Conservation (phyloP, 208 protist species). For the Borovskyia barvae region DNA sequence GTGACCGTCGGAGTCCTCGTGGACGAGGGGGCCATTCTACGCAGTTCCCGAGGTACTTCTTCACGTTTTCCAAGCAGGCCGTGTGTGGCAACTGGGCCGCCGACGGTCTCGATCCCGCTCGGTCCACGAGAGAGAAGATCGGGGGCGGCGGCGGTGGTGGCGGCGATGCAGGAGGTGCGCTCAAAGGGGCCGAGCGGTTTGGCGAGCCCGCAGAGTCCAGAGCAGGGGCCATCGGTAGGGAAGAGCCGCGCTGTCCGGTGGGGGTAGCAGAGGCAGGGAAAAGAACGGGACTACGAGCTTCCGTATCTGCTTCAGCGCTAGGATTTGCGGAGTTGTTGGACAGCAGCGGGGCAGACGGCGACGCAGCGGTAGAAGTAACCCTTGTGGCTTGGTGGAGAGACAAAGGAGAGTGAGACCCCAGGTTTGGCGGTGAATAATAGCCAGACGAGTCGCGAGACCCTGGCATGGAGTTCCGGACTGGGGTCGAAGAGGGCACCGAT, state of each 20-base stretch:
- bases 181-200: background rate
- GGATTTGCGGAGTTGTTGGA: no score
- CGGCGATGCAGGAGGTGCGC: background rate
- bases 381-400: no score
- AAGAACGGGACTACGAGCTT: background rate
- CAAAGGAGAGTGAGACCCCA: no score
- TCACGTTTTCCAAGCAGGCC: conserved; percentile 36
- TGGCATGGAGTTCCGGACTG: no score
- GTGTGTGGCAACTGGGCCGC: conserved; percentile 6
- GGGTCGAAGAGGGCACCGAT: no score
- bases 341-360: no score
- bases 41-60: conserved; percentile 38
- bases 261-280: background rate
- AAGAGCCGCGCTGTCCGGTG: background rate
- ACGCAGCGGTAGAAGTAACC: no score
- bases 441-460: no score
- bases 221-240: background rate
- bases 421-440: no score
- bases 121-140: background rate
- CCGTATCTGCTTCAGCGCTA: no score
- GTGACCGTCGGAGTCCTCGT: background rate
- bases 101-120: background rate
- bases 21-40: conserved; percentile 33
- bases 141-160: conserved; percentile 4
- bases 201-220: background rate